Evolutionary conservation across 208 protist genomes (phyloP), one percentile per base, ranked within the genome.

Genomic region (Willaertia magna): DNA sequence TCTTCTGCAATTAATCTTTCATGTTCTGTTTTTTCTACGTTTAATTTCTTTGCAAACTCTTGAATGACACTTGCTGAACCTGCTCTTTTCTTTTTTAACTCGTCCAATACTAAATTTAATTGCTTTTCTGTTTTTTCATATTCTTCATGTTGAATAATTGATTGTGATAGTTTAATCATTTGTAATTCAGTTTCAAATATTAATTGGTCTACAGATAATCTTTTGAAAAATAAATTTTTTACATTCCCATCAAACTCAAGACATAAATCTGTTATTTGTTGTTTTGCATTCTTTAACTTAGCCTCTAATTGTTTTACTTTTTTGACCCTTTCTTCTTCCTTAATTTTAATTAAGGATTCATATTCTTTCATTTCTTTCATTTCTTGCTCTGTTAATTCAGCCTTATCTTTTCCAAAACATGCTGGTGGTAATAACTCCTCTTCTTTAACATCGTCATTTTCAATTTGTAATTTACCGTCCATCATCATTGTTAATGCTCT

Each of bases 351-450:
- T 51, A 90, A 85, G 86, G 93, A 94, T 59, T 94, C 90, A 87
- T 95, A 96, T 75, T 93, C 91, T 52, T 94, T 92, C 30, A 92
- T 87, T 16, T 88, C 42, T 59, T 88, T 89, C 76, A 90, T 67
- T 89, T 96, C 93, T 87, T 95, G 92, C 61, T 95, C 94, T 0
- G 90, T 95, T 76, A 93, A 91, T 85, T 96, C 93, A 61, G 95
- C 92, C 1, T 88, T 84, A n/a, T 92, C 86, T 48, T 93, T 90
- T 51, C 95, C 92, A 26, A 91, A 91, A 82, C 95, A 95, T 34
- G 92, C 89, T 16, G 93, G 94, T 30, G 91, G 52, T 51, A 87
- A 78, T 42, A 96, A 86, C 9, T 93, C 88, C 39, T 67, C 20
- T 40, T 79, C 82, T 40, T 94, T 92, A 67, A 89, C 74, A 9